Evolutionary conservation across 495 filamentous ascomycete species (phyloP).

Genomic region (Neurospora discreta): DNA sequence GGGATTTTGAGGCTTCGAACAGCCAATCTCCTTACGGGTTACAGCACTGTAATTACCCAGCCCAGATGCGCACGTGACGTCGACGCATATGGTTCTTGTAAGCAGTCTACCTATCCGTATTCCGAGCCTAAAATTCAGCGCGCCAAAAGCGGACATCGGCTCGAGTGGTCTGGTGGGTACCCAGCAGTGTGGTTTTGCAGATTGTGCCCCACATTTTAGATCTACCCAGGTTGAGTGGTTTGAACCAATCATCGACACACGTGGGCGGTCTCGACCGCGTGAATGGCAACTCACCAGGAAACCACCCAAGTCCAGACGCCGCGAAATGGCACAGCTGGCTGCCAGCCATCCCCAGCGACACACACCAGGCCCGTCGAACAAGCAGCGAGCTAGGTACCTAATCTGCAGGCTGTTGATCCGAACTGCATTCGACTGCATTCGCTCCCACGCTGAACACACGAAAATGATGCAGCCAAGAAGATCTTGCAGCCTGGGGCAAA

Average conservation of each 20-base stretch:
- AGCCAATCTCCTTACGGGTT: no score
- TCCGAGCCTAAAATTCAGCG: no score
- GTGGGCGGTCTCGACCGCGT: constrained; percentile 2
- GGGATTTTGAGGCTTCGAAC: no score
- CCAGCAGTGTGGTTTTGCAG: neutral
- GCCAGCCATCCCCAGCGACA: neutral
- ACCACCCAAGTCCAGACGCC: neutral
- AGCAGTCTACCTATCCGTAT: no score
- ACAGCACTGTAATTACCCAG: no score
- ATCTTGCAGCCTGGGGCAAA: neutral
- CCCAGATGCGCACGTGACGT: no score
- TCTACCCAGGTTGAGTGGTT: neutral
- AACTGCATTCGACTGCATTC: neutral
- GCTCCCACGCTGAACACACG: neutral
- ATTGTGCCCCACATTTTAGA: neutral
- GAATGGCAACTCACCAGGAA: constrained; percentile 5
- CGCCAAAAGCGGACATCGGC: no score
- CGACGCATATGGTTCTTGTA: no score
- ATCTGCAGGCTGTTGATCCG: constrained; percentile 1
- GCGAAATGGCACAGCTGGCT: neutral
- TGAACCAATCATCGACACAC: constrained; percentile 11
- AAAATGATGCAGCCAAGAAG: neutral
- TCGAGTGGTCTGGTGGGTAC: neutral
- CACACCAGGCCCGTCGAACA: neutral
- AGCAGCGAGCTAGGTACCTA: constrained; percentile 1